Base-by-base conservation (phyloP, 2,329 filamentous ascomycete species). In the Monosporascus cannonballus region DNA sequence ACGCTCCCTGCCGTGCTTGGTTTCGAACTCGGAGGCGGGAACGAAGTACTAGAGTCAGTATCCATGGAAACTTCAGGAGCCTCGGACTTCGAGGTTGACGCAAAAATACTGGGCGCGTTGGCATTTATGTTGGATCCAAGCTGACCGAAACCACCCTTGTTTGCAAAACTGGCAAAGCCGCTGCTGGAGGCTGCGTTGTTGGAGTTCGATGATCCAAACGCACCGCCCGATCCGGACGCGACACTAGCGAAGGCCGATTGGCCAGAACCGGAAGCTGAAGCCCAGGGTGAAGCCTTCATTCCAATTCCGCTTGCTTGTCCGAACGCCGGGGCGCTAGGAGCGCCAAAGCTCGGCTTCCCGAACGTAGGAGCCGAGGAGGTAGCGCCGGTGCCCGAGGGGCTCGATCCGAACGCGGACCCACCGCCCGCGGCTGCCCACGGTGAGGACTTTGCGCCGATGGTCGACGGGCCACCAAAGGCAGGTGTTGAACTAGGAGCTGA, bases 221-320 rank as follows among this genome's bases (percentile, higher is more conserved):
- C 9, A 17, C 50, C 48, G 9, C 46, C 55, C 41, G 45, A 52
- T 36, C 46, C 52, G 46, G 59, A 57, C 39, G 63, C 59, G 5
- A 63, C 47, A 50, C 67, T 70, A 6, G 75, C 63, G 51, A 81
- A 80, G 15, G 75, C 73, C 7, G 76, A 67, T 61, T 84, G 79
- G 2, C 81, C 81, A 65, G 85, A 85, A 2, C 77, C 70, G 18
- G 79, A 71, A 4, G 69, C 70, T 20, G 73, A 62, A 4, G 72
- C 73, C 82, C 82, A 85, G 11, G 79, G 79, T 5, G 82, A 84
- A 2, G 71, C 59, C 55, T 75, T 77, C 46, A 71, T 59, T 2
- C 78, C 78, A 27, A 77, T 61, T 14, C 72, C 71, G 7, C 76
- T 72, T 17, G 79, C 70, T 56, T 80, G 75, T 3, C 81, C 81